phyloP scores from a whole-genome alignment of 2,329 filamentous ascomycete species.

The Colletotrichum chlorophyti region DNA sequence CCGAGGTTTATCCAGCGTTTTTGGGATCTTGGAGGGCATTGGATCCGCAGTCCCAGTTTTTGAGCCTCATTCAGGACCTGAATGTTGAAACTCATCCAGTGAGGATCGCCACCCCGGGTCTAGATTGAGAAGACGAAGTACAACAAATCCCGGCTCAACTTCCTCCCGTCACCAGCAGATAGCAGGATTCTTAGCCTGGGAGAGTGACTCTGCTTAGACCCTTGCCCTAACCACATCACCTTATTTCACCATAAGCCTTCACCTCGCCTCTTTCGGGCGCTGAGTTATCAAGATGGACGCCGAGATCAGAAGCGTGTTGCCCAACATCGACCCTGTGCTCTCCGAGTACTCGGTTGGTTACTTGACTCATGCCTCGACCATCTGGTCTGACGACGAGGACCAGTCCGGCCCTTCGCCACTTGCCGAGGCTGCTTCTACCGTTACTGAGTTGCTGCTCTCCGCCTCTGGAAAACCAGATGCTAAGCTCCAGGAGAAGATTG shows the following conservation, averaged over 20 bases:
- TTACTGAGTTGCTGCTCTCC: constrained; percentile 89
- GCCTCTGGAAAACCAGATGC: constrained; percentile 84
- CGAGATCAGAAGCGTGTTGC: constrained; percentile 84
- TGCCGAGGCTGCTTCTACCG: constrained; percentile 80
- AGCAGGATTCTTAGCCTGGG: too few species aligned
- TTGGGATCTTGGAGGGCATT: too few species aligned
- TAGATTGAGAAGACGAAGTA: too few species aligned
- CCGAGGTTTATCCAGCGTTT: constrained; percentile 6
- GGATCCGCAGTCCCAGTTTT: background rate
- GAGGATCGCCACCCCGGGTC: too few species aligned
- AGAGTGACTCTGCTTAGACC: background rate
- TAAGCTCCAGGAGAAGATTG: constrained; percentile 78
- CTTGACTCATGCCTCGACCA: constrained; percentile 87
- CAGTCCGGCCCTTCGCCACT: constrained; percentile 75
- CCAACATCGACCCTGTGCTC: constrained; percentile 85
- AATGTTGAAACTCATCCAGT: too few species aligned
- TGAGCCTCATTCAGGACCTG: constrained; percentile 6
- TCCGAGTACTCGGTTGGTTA: constrained; percentile 96
- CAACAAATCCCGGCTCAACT: too few species aligned
- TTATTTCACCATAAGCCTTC: background rate
- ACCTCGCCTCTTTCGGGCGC: too few species aligned
- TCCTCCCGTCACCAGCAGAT: too few species aligned
- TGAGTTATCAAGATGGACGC: constrained; percentile 72
- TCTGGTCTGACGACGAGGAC: constrained; percentile 79
- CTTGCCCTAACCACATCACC: background rate